phyloP scores from a whole-genome alignment of 768 basidiomycete species.

The Hydnomerulius pinastri region DNA sequence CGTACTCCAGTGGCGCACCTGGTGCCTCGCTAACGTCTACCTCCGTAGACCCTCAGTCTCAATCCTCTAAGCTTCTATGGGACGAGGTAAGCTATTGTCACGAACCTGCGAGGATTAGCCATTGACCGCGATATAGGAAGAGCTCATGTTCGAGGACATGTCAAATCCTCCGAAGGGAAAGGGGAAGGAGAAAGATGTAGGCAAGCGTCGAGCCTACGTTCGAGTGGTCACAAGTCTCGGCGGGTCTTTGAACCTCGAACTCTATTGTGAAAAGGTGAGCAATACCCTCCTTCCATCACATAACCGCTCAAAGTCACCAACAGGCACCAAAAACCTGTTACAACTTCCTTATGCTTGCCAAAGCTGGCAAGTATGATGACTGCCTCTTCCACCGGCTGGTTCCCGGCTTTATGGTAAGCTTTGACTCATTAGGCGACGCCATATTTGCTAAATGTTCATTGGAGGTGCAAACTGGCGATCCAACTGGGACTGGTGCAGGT shows the following conservation, averaged over 20 bases:
- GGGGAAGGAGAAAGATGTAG: conserved; percentile 91
- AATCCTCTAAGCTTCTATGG: conserved; percentile 80
- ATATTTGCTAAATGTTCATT: conserved; percentile 3
- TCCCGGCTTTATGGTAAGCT: conserved; percentile 88
- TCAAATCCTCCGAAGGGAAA: conserved; percentile 78
- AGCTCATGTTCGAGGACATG: conserved; percentile 97
- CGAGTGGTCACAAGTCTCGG: conserved; percentile 94
- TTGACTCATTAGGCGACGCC: background rate
- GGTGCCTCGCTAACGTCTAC: conserved; percentile 96
- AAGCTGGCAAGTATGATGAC: conserved; percentile 86
- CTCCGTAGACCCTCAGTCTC: conserved; percentile 73
- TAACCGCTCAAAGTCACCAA: background rate
- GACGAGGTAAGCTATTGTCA: conserved; percentile 63
- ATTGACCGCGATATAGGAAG: conserved; percentile 57
- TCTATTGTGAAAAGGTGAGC: conserved; percentile 84
- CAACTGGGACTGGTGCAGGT: conserved; percentile 92
- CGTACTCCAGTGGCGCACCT: conserved; percentile 84
- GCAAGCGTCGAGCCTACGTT: conserved; percentile 90
- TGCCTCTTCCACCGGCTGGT: conserved; percentile 91
- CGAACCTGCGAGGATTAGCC: background rate
- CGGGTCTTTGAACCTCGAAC: conserved; percentile 80
- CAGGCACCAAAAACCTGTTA: conserved; percentile 98
- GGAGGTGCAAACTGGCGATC: conserved; percentile 97
- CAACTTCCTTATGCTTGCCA: conserved; percentile 94
- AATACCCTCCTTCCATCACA: background rate